Percentiles rank a stretch among this genome's conserved stretches.
Conservation (phyloP, 768 basidiomycete species). For the Tricholoma bakamatsutake region DNA sequence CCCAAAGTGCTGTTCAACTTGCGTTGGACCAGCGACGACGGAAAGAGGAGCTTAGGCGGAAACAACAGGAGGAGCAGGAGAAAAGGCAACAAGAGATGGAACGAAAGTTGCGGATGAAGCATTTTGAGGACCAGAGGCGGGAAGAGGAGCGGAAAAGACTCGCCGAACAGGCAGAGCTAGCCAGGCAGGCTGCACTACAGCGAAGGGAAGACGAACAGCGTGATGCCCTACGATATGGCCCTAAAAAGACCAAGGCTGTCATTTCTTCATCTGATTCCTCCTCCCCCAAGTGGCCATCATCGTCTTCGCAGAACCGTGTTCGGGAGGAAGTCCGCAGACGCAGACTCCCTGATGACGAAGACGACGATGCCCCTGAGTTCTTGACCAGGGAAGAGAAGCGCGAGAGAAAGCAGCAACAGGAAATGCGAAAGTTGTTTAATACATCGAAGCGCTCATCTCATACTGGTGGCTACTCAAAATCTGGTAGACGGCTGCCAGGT, state of each 20-base stretch:
- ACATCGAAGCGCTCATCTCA: conserved; percentile 33
- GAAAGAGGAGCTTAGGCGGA: conserved; percentile 51
- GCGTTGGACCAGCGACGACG: conserved; percentile 54
- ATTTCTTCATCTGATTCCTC: conserved; percentile 14
- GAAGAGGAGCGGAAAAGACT: conserved; percentile 47
- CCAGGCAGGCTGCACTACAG: conserved; percentile 40
- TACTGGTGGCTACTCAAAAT: conserved; percentile 34
- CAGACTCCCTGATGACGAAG: conserved; percentile 36
- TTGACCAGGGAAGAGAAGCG: conserved; percentile 78
- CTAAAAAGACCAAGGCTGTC: conserved; percentile 47
- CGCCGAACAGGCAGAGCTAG: conserved; percentile 40
- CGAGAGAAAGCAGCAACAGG: conserved; percentile 49
- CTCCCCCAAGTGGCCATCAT: conserved; percentile 36
- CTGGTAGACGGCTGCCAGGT: conserved; percentile 52
- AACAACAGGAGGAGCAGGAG: conserved; percentile 58
- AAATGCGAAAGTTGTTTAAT: conserved; percentile 43
- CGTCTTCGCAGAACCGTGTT: conserved; percentile 28
- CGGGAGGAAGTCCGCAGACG: conserved; percentile 34
- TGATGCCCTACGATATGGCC: conserved; percentile 55
- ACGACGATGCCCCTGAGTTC: conserved; percentile 27
- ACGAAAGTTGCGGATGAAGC: conserved; percentile 48
- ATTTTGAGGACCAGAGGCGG: conserved; percentile 62
- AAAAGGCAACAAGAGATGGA: conserved; percentile 56
- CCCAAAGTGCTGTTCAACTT: conserved; percentile 48
- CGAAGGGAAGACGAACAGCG: conserved; percentile 61